Base-by-base conservation (phyloP, 805 yeast species). In the Cyberlindnera petersonii region DNA sequence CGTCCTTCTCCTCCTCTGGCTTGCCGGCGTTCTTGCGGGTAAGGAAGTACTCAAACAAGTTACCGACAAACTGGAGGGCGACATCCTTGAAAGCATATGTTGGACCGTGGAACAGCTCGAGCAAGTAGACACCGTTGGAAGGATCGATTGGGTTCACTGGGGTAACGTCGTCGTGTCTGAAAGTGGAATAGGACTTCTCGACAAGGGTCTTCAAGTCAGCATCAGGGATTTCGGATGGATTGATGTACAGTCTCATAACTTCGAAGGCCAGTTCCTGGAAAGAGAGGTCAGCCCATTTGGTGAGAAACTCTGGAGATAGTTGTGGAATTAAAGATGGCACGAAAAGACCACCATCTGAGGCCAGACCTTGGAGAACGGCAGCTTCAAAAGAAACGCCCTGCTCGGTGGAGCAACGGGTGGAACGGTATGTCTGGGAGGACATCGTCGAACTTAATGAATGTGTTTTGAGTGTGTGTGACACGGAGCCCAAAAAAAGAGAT, bases 81-180 rank as follows among this genome's bases (percentile, higher is more conserved):
- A 93, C 98, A 62, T 93, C 99, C 65, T 93, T 93, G 73, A 93
- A 93, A 13, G 99, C 99, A 59, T 91, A 93, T 4, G 99, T 93
- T 48, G 99, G 99, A 26, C 99, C 99, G 60, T 93, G 99, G 79
- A 93, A 93, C 43, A 93, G 72, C 66, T 93, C 99, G 56, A 93
- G 72, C 40, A 93, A 66, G 59, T 86, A 82, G 44, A 91, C 66
- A 42, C 77, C 74, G 34, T 75, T 68, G 41, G 68, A 56, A 31
- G 69, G 68, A 49, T 80, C 79, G 44, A 84, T 74, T 37, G 82
- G 70, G 28, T 66, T 59, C 34, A 88, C 63, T 19, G 99, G 99
- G 15, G 98, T 89, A 35, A 93, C 86, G n/a, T 85, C 84, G 7
- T 69, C 58, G n/a, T 82, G 64, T 64, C 97, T 80, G 74, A 93